Evolutionary conservation across 2,329 filamentous ascomycete genomes (phyloP).

Genomic region (Microascus cirrosus): DNA sequence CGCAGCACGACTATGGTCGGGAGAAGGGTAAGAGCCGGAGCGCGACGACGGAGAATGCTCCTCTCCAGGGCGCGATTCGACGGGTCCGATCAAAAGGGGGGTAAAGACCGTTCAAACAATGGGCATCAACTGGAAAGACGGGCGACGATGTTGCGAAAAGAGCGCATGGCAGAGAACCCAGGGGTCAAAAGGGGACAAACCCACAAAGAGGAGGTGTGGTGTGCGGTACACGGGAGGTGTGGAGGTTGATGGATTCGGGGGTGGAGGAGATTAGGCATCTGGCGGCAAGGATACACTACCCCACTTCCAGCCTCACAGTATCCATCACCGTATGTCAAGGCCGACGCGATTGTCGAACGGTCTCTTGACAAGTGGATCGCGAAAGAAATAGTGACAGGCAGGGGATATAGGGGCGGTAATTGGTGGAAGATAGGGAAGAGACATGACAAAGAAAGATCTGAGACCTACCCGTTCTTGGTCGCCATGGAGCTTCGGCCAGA

Average conservation of each 20-base stretch:
- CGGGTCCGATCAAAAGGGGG: background rate
- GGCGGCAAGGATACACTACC: conserved; percentile 6
- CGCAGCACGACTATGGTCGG: background rate
- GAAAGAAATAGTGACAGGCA: too few relatives aligned
- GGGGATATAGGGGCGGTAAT: too few relatives aligned
- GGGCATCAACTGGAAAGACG: background rate
- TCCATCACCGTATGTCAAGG: background rate
- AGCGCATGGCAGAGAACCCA: background rate
- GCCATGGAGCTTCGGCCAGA: background rate
- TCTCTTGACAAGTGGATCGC: background rate
- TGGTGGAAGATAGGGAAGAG: background rate
- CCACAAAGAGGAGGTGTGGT: background rate
- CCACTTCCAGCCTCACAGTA: conserved; percentile 13
- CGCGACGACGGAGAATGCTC: background rate
- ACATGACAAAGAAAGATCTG: background rate
- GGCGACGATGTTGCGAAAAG: background rate
- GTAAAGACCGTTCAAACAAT: background rate
- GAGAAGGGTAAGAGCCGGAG: background rate
- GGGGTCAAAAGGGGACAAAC: background rate
- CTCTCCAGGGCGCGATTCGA: background rate
- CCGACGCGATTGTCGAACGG: background rate
- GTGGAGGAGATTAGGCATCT: background rate
- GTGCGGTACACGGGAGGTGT: background rate
- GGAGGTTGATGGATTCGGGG: background rate
- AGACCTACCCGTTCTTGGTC: background rate